Evolutionary conservation across 768 basidiomycete species (phyloP).

Genomic region (Calocera cornea): DNA sequence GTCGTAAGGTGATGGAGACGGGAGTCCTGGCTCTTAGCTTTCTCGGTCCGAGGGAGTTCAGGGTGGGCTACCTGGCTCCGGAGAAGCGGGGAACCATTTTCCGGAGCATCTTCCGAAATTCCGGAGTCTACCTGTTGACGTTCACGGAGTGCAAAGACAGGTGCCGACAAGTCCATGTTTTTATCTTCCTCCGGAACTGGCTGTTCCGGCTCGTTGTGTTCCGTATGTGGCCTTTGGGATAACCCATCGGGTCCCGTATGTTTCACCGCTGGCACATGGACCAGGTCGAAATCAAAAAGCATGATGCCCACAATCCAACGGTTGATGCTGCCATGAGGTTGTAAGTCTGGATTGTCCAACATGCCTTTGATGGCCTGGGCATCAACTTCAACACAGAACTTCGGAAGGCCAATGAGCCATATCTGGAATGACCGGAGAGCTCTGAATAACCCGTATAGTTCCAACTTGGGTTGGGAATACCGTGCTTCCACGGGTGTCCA

Average conservation of each 20-base stretch:
- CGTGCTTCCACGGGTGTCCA: conserved; percentile 17
- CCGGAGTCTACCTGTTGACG: no score
- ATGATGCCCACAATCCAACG: conserved; percentile 3
- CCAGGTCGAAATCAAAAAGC: background rate
- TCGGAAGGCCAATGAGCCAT: conserved; percentile 13
- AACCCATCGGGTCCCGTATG: conserved; percentile 25
- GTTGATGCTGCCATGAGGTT: background rate
- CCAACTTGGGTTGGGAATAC: conserved; percentile 15
- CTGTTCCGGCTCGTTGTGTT: no score
- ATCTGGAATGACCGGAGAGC: conserved; percentile 21
- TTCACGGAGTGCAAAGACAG: no score
- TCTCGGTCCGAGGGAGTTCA: no score
- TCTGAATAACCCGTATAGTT: conserved; percentile 18
- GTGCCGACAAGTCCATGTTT: no score
- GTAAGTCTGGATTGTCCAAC: conserved; percentile 17
- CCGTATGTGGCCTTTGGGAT: conserved; percentile 11
- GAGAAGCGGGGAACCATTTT: no score
- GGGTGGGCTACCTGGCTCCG: no score
- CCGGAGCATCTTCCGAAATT: no score
- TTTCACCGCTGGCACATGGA: conserved; percentile 20
- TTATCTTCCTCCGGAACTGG: no score
- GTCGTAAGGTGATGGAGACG: no score
- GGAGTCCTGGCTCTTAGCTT: no score
- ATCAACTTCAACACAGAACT: conserved; percentile 14
- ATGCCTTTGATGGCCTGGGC: conserved; percentile 23